Base-by-base conservation (phyloP, 768 basidiomycete species). In the Mycena chlorophos region DNA sequence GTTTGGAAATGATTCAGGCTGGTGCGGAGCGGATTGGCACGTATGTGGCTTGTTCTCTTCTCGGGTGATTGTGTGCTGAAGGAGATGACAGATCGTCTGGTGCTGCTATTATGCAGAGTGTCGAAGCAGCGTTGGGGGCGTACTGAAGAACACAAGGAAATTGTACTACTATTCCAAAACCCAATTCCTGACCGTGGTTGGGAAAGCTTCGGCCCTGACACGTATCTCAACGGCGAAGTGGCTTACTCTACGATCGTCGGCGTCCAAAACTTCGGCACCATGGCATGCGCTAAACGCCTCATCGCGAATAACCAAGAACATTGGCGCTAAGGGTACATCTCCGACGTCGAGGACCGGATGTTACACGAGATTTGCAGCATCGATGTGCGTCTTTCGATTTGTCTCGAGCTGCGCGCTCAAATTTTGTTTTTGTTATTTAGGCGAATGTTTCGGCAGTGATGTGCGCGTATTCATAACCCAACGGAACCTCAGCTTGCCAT, bases 211-310 rank as follows among this genome's bases (percentile, higher is more conserved):
- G 78, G 84, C 29, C 80, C 77, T 4, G 86, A 87, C 68, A 85
- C 86, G 1, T 86, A 81, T 60, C 73, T 88, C 8, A 76, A 75
- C 52, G 85, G 86, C 8, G 83, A 83, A 68, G 81, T 76, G n/a
- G 78, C 81, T 0, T 82, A 77, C 55, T 76, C 82, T 63, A 85
- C 83, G 0, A 76, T 87, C 49, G 67, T 71, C 3, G 84, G 85
- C 4, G 75, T 86, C 10, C 85, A 87, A 62, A 76, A 74, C 58
- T 71, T 75, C 26, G 84, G 84, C 12, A 82, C 85, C 8, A 78
- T 80, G 55, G 82, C 84, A 0, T 80, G 78, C 52, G 76, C 77
- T 1, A 84, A 84, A 56, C 82, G 83, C 58, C 69, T 77, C 26
- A 66, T 76, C 16, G 73, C 71, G 13, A 78, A 80, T 42, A 80